Base-by-base conservation (phyloP, 2,329 filamentous ascomycete genomes). In the Leptographium radiaticola region DNA sequence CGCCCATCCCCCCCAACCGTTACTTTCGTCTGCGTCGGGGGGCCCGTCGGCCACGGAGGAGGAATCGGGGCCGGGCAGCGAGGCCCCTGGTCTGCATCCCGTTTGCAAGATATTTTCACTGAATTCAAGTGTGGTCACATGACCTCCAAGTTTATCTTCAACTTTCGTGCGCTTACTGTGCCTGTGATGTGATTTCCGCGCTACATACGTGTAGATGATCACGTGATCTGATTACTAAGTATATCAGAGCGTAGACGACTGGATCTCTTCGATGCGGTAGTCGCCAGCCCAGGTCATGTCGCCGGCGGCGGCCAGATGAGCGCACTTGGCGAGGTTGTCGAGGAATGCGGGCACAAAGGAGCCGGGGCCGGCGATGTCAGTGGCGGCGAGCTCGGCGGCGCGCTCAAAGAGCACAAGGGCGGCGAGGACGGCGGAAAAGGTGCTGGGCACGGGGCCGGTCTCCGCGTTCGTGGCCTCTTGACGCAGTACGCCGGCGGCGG, bases 321-420 rank as follows among this genome's bases (percentile, higher is more conserved):
- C 58, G 54, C 64, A 81, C 62, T 30, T 65, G 65, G 60, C 75
- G 58, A 84, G 62, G 68, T 80, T 86, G 61, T 97, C 91, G 44
- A 96, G 70, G 63, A 96, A 90, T 0, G 84, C 84, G 0, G 89
- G 85, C 13, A 94, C 82, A 71, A 96, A 96, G 0, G 83, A 88
- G 0, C 91, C 91, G 0, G 91, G 89, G 0, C 91, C 91, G 55
- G 73, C 75, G 4, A 93, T 87, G 58, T 80, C 72, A 62, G 79
- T 78, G 0, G 87, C 87, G 0, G 82, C 81, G 51, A 71, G 69
- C 69, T 91, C 84, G 0, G 88, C 87, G 1, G 81, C 80, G 25
- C 80, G 70, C 65, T 93, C 89, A 64, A 85, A 96, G 65, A 89
- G 78, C 59, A 93, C 66, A 18, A 94, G 69, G 0, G 76, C 90